phyloP scores from a whole-genome alignment of 2,329 filamentous ascomycete genomes.

The Fusarium oxysporum region DNA sequence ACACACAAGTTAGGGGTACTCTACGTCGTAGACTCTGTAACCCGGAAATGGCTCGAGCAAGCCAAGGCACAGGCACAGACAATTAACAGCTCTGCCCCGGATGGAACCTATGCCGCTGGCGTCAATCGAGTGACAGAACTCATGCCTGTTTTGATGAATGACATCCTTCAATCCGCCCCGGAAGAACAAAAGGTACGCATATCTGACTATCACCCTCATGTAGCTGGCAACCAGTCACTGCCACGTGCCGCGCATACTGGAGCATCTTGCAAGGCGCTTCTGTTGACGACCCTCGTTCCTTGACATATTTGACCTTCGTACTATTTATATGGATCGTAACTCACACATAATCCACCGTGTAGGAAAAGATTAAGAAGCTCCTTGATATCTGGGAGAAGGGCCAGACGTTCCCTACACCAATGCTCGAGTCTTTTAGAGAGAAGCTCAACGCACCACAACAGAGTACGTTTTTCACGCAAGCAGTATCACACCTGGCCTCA shows the following conservation, averaged over 20 bases:
- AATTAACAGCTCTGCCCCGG: conserved; percentile 81
- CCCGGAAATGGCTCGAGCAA: conserved; percentile 97
- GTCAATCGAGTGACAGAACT: conserved; percentile 97
- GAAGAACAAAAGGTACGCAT: conserved; percentile 96
- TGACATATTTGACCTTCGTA: conserved; percentile 35
- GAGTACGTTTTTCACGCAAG: conserved; percentile 66
- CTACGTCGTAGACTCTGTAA: conserved; percentile 99
- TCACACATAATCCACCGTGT: conserved; percentile 62
- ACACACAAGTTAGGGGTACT: conserved; percentile 99
- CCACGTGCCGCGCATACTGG: conserved; percentile 25
- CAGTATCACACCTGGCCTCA: not conserved
- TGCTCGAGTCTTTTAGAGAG: conserved; percentile 86
- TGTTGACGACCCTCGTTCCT: conserved; percentile 16
- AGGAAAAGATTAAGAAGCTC: conserved; percentile 94
- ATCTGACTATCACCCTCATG: conserved; percentile 39
- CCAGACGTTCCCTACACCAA: conserved; percentile 84
- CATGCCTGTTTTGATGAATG: conserved; percentile 93
- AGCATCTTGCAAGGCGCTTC: conserved; percentile 24
- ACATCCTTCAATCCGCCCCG: conserved; percentile 88
- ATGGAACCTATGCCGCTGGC: conserved; percentile 94
- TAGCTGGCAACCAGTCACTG: conserved; percentile 36
- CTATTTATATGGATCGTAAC: conserved; percentile 47
- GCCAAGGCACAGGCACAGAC: conserved; percentile 87
- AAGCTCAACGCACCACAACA: conserved; percentile 74
- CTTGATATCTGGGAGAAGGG: conserved; percentile 98